These are phyloP conservation scores for Globisporangium okanoganense DNA, from an alignment of 352 stramenopile genomes.

Conservation along the genomic window DNA sequence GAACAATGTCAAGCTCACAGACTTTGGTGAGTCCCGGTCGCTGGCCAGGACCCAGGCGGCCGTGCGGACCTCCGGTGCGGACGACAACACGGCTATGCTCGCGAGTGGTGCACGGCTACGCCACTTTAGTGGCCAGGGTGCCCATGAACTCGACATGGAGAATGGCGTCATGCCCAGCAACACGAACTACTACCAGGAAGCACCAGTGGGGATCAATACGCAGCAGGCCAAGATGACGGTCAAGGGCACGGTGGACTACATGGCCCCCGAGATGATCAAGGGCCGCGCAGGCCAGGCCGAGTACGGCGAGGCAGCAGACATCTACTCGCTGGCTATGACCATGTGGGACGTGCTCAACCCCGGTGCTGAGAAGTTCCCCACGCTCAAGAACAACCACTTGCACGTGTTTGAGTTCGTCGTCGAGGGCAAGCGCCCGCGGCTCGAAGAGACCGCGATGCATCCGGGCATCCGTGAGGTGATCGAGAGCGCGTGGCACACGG, in stretches of 20 bases:
- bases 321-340: constrained; percentile 48
- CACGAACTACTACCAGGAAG: not conserved
- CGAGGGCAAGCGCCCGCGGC: constrained; percentile 21
- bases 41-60: constrained; percentile 18
- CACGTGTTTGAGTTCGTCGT: constrained; percentile 30
- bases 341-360: constrained; percentile 52
- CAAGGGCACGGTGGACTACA: constrained; percentile 38
- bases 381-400: constrained; percentile 17
- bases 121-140: not conserved
- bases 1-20: constrained; percentile 29
- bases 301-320: constrained; percentile 43
- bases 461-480: constrained; percentile 24
- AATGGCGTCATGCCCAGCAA: not conserved
- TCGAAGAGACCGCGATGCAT: constrained; percentile 19
- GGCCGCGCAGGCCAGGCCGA: constrained; percentile 17
- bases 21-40: constrained; percentile 44
- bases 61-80: not conserved
- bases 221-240: constrained; percentile 16
- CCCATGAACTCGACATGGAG: not conserved
- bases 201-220: not conserved
- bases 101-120: not conserved
- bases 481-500: constrained; percentile 22
- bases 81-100: not conserved
- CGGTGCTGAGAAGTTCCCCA: constrained; percentile 22
- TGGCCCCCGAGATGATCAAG: constrained; percentile 58